phyloP scores from a whole-genome alignment of 441 rosid species.

The Metrosideros polymorpha region DNA sequence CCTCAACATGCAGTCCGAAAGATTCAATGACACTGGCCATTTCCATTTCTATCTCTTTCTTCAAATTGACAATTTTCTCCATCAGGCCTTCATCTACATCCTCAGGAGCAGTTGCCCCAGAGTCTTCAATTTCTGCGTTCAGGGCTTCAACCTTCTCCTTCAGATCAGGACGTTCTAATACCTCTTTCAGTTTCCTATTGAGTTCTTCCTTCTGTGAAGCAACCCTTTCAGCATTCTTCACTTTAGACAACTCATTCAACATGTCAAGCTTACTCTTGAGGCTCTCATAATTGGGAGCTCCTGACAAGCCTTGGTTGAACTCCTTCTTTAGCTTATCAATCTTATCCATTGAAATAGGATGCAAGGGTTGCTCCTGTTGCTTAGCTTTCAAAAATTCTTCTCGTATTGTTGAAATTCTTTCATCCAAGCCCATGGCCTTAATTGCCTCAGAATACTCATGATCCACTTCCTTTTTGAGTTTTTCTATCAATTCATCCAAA shows the following conservation, averaged over 20 bases:
- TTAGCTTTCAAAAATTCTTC: slow-evolving; percentile 41
- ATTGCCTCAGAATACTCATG: slow-evolving; percentile 63
- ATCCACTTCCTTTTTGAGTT: slow-evolving; percentile 60
- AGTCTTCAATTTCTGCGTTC: slow-evolving; percentile 35
- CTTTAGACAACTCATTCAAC: slow-evolving; percentile 58
- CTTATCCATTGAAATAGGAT: slow-evolving; percentile 52
- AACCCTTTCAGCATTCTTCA: slow-evolving; percentile 33
- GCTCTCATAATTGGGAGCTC: slow-evolving; percentile 51
- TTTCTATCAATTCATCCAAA: slow-evolving; percentile 53
- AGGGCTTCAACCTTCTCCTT: slow-evolving; percentile 58
- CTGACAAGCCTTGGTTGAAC: slow-evolving; percentile 33
- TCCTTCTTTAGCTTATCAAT: slow-evolving; percentile 57
- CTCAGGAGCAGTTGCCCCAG: slow-evolving; percentile 38
- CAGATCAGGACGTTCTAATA: slow-evolving; percentile 39
- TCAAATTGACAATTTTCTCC: slow-evolving; percentile 34
- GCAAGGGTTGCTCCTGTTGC: slow-evolving; percentile 42
- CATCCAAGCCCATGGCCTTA: slow-evolving; percentile 45
- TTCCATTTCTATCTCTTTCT: slow-evolving; percentile 46
- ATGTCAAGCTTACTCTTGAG: slow-evolving; percentile 58
- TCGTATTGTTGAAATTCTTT: slow-evolving; percentile 33
- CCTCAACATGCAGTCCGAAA: slow-evolving; percentile 34
- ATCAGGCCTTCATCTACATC: slow-evolving; percentile 47
- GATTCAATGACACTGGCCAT: slow-evolving; percentile 38
- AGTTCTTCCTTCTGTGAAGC: slow-evolving; percentile 39
- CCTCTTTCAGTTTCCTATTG: slow-evolving; percentile 49